phyloP scores from a whole-genome alignment of 2,329 filamentous ascomycete genomes.

The Diaporthe aspalathi region DNA sequence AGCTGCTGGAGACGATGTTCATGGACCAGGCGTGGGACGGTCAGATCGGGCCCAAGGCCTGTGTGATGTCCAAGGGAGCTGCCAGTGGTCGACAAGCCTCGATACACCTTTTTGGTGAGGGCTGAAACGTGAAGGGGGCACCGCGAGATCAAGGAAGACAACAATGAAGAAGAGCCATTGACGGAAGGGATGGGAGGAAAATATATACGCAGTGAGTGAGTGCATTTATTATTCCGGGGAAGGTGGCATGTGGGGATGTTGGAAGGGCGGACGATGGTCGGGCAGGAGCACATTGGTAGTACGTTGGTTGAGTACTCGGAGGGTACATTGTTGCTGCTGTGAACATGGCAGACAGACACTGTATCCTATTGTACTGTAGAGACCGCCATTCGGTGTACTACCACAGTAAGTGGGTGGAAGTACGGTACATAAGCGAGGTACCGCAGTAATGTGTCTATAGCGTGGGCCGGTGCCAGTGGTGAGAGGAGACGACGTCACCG shows the following conservation, averaged over 20 bases:
- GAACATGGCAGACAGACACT: no score
- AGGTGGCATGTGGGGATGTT: not conserved
- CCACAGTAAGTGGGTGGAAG: no score
- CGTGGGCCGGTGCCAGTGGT: not conserved
- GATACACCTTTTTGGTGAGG: not conserved
- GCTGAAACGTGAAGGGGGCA: not conserved
- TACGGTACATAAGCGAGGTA: not conserved
- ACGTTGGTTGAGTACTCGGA: no score
- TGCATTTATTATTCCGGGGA: not conserved
- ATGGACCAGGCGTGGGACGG: not conserved
- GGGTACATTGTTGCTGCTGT: not conserved
- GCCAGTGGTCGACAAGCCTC: not conserved
- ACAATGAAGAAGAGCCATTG: no score
- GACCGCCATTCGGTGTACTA: no score
- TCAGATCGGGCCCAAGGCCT: constrained; percentile 5
- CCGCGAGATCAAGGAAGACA: not conserved
- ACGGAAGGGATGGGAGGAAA: no score
- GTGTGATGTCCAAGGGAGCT: not conserved
- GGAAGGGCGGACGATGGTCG: not conserved
- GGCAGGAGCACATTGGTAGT: not conserved
- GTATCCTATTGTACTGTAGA: no score
- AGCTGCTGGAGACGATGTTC: constrained; percentile 2
- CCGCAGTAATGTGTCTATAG: not conserved
- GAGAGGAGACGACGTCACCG: constrained; percentile 16
- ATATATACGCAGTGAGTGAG: no score